Conservation (phyloP, 1,139 yeast species). For the Debaryomycetaceae sp. region DNA sequence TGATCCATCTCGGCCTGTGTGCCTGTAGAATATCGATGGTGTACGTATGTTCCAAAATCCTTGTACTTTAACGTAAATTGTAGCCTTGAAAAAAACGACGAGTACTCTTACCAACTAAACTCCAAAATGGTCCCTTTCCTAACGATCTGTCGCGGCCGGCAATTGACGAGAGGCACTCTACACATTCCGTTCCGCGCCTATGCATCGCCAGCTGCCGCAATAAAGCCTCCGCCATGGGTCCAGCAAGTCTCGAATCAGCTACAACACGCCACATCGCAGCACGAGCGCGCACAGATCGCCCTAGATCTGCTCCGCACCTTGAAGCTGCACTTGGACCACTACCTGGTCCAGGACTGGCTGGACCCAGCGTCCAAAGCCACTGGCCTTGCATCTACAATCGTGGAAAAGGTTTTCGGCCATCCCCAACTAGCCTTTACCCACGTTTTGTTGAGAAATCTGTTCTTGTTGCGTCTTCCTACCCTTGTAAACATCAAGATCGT, state of each 20-base stretch:
- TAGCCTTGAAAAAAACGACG: too few relatives aligned
- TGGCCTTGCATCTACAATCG: constrained; percentile 4
- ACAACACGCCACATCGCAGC: background rate
- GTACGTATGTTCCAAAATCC: too few relatives aligned
- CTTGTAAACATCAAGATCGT: constrained; percentile 18
- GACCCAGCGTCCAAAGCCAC: constrained; percentile 4
- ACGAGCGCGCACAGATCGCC: background rate
- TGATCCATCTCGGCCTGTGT: too few relatives aligned
- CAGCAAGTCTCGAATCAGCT: background rate
- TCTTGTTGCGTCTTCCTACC: constrained; percentile 25
- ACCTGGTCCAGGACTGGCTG: constrained; percentile 5
- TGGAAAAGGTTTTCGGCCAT: constrained; percentile 11
- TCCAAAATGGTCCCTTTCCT: too few relatives aligned
- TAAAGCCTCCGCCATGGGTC: background rate
- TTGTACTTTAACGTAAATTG: too few relatives aligned
- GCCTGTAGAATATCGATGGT: too few relatives aligned
- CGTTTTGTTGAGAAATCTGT: constrained; percentile 17
- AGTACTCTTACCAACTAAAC: too few relatives aligned
- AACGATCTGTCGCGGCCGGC: too few relatives aligned
- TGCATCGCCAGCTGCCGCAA: too few relatives aligned
- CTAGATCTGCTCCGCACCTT: constrained; percentile 3
- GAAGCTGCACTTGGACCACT: constrained; percentile 3
- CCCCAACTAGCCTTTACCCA: constrained; percentile 13
- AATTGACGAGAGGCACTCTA: too few relatives aligned
- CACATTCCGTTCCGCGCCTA: too few relatives aligned